Conservation (phyloP, 768 basidiomycete genomes). For the Lentinula sp. region DNA sequence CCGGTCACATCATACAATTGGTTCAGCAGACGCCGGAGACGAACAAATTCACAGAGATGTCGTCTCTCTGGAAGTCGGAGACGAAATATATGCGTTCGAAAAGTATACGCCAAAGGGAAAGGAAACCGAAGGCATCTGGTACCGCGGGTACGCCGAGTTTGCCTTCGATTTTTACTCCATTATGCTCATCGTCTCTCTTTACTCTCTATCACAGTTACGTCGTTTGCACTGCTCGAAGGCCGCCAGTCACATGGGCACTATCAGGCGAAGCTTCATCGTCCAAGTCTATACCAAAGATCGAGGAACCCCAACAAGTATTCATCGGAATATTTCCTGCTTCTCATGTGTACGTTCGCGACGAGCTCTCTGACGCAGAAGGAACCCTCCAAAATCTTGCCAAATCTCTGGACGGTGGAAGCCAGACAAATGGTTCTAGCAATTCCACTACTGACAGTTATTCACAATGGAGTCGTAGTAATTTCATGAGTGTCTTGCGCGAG, state of each 20-base stretch:
- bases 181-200: conserved; percentile 3
- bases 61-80: conserved; percentile 87
- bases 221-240: conserved; percentile 73
- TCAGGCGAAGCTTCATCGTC: conserved; percentile 46
- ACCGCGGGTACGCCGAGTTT: conserved; percentile 63
- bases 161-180: conserved; percentile 2
- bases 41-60: conserved; percentile 69
- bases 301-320: conserved; percentile 82
- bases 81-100: conserved; percentile 97
- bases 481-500: conserved; percentile 55
- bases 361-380: conserved; percentile 83
- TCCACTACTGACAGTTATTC: conserved; percentile 14
- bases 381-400: conserved; percentile 72
- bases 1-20: conserved; percentile 48
- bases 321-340: conserved; percentile 93
- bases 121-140: conserved; percentile 83
- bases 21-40: conserved; percentile 57
- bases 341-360: conserved; percentile 82
- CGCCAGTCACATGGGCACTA: conserved; percentile 60
- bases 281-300: conserved; percentile 51
- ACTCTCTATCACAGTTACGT: conserved; percentile 55
- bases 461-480: conserved; percentile 38
- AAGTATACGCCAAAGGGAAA: conserved; percentile 71
- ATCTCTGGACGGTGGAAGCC: conserved; percentile 32
- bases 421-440: conserved; percentile 19